Evolutionary conservation across 805 yeast species (phyloP).

Genomic region (Candida adriatica): DNA sequence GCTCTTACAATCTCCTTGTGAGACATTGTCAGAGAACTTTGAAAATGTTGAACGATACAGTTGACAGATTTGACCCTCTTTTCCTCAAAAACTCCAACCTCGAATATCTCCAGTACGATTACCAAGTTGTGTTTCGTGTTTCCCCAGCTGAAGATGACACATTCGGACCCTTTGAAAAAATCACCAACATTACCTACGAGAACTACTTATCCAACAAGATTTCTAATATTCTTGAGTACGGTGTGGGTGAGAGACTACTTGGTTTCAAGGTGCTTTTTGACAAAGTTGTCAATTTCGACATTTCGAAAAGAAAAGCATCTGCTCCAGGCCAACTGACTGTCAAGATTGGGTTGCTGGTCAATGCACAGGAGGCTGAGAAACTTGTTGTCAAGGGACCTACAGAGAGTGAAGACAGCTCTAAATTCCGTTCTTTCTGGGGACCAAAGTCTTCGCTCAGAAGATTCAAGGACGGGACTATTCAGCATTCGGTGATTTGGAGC

Average conservation of each 20-base stretch:
- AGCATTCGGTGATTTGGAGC: constrained; percentile 87
- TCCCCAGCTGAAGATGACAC: constrained; percentile 32
- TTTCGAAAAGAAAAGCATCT: constrained; percentile 47
- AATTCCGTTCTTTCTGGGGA: constrained; percentile 89
- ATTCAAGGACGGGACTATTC: constrained; percentile 87
- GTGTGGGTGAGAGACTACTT: constrained; percentile 42
- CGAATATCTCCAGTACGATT: constrained; percentile 59
- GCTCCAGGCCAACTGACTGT: constrained; percentile 26
- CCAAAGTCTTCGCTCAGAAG: constrained; percentile 75
- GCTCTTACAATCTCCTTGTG: constrained; percentile 56
- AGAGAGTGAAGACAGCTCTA: constrained; percentile 46
- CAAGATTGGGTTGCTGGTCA: constrained; percentile 58
- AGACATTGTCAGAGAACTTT: constrained; percentile 66
- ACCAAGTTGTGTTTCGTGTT: constrained; percentile 41
- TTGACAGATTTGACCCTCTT: constrained; percentile 77
- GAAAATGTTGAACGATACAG: constrained; percentile 64
- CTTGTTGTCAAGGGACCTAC: constrained; percentile 84
- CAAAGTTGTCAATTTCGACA: constrained; percentile 26
- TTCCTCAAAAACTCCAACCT: constrained; percentile 56
- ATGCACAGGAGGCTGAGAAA: constrained; percentile 70
- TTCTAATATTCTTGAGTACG: constrained; percentile 48
- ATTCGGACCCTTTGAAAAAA: constrained; percentile 66
- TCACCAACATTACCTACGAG: constrained; percentile 63
- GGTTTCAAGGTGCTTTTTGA: constrained; percentile 29
- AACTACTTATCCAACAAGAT: constrained; percentile 57